Evolutionary conservation across 2,329 filamentous ascomycete genomes (phyloP).

Genomic region (Penicillium digitatum): DNA sequence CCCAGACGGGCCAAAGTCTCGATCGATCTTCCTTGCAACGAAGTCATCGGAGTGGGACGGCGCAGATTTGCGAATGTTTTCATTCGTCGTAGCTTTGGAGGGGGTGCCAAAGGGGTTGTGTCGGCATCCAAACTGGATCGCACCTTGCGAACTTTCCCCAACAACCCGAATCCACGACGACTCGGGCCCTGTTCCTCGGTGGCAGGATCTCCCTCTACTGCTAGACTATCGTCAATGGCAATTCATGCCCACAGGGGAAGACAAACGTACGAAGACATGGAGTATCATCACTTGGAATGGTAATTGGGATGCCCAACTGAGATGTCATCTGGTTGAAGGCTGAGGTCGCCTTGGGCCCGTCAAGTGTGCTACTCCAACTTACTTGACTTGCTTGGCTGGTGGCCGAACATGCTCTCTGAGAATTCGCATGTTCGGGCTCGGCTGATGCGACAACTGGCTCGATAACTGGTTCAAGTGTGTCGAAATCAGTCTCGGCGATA

Average conservation of each 20-base stretch:
- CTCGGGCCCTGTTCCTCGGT: constrained; percentile 3
- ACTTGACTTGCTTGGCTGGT: not conserved
- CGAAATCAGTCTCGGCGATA: constrained; percentile 1
- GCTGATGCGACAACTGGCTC: not conserved
- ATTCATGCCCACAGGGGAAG: not conserved
- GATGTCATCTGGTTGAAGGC: constrained; percentile 33
- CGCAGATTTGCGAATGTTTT: constrained; percentile 38
- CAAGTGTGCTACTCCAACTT: constrained; percentile 16
- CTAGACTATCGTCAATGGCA: not conserved
- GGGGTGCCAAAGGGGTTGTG: constrained; percentile 12
- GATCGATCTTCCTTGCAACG: constrained; percentile 36
- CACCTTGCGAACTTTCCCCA: constrained; percentile 34
- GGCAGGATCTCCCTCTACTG: not conserved
- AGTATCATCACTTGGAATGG: constrained; percentile 11
- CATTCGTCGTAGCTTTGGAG: constrained; percentile 34
- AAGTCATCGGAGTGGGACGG: constrained; percentile 29
- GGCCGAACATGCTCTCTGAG: not conserved
- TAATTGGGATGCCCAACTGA: constrained; percentile 21
- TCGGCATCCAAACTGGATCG: constrained; percentile 33
- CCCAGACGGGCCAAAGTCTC: constrained; percentile 44
- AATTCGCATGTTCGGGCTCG: not conserved
- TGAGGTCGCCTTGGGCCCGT: constrained; percentile 23
- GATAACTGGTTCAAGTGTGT: not conserved
- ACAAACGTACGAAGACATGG: constrained; percentile 7
- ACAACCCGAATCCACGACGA: constrained; percentile 20